Evolutionary conservation across 306 rosid genomes (phyloP), one percentile per base, ranked within the genome.

Genomic region (Gynostemma pentaphyllum): DNA sequence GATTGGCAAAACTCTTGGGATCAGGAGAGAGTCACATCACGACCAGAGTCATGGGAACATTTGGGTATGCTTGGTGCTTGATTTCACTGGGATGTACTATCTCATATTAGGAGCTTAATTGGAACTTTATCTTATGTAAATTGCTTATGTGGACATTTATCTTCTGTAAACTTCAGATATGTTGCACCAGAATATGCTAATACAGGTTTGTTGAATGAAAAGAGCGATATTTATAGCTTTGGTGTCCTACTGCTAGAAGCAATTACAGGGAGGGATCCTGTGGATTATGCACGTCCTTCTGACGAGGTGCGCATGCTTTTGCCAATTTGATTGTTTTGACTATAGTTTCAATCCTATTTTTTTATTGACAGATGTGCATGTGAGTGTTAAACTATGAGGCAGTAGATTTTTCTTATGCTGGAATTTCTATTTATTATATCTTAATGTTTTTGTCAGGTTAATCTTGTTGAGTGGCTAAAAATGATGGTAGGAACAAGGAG

Each of bases 131-230:
- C 37, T 32, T 32, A 3, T 32, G 37, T 32, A 32, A 32, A 2
- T 70, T 62, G 46, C 26, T 39, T 57, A 27, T 26, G 9, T 12
- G 4, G 26, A 19, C 73, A 61, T 67, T 56, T 41, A 72, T 72
- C 16, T 69, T 65, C 50, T 71, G 45, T 67, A 61, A 42, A 68
- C 71, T 78, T 60, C 90, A 90, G 97, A 61, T 90, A 90, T 56
- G 97, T 90, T 68, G 97, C 97, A 19, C 97, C 97, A 3, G 97
- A 90, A 75, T 90, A 90, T 80, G 97, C 97, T 26, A 90, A 90
- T 72, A 83, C 89, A 4, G 97, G 97, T 70, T 62, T 90, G 83
- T 83, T 90, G 69, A 90, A 90, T 28, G 97, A 90, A 85, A 90
- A 83, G 84, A 90, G 97, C 24, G 97, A 90, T 71, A 83, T 90